Conservation (phyloP, 345 rosid species). For the Ceriops decandra region DNA sequence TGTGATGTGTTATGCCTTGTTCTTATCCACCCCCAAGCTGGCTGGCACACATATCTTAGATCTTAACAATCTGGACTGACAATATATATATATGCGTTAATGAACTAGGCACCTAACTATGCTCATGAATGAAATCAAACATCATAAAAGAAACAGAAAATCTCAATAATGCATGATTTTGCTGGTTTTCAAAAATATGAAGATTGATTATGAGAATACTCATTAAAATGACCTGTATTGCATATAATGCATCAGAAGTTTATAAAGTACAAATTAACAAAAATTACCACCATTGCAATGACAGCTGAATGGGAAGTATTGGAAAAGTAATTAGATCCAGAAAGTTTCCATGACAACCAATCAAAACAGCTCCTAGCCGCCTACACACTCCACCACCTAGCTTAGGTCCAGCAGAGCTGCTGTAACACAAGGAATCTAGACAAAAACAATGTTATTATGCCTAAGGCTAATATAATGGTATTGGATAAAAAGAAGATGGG, state of each 20-base stretch:
- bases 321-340: no score
- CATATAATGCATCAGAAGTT: background rate
- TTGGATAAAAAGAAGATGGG: constrained; percentile 10
- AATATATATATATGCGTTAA: background rate
- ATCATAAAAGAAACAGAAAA: constrained; percentile 43
- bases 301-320: constrained; percentile 3
- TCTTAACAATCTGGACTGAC: constrained; percentile 60
- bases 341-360: no score
- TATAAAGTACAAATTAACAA: background rate
- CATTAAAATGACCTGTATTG: no score
- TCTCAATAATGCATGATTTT: constrained; percentile 74
- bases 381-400: constrained; percentile 97
- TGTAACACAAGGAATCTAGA: constrained; percentile 77
- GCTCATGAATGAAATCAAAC: constrained; percentile 11
- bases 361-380: constrained; percentile 39
- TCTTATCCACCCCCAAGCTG: constrained; percentile 31
- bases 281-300: constrained; percentile 66
- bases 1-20: no score
- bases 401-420: constrained; percentile 72
- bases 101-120: background rate
- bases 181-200: constrained; percentile 94
- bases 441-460: constrained; percentile 16
- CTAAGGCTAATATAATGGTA: constrained; percentile 1
- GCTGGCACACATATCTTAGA: constrained; percentile 78
- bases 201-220: constrained; percentile 65